Conservation (phyloP, 352 stramenopile genomes). For the Phytophthora sp. region DNA sequence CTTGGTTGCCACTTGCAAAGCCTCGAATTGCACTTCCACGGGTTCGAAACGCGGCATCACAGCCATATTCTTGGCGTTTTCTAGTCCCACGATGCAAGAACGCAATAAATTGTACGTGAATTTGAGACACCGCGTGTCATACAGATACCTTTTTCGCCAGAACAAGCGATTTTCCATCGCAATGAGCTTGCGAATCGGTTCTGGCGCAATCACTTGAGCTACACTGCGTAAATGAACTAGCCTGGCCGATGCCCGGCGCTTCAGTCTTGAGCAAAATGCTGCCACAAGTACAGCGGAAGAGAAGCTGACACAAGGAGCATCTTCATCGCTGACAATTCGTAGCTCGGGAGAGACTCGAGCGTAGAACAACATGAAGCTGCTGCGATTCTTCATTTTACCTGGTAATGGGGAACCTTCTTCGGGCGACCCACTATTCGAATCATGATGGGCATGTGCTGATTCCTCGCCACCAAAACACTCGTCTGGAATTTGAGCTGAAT, state of each 20-base stretch:
- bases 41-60: slow-evolving; percentile 64
- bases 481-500: slow-evolving; percentile 65
- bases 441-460: slow-evolving; percentile 25
- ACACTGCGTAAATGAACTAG: slow-evolving; percentile 57
- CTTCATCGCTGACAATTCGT: slow-evolving; percentile 20
- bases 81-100: slow-evolving; percentile 55
- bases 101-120: slow-evolving; percentile 86
- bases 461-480: slow-evolving; percentile 80
- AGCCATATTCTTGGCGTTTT: slow-evolving; percentile 47
- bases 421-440: slow-evolving; percentile 24
- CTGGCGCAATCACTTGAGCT: slow-evolving; percentile 61
- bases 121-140: slow-evolving; percentile 69
- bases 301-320: slow-evolving; percentile 35
- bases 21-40: slow-evolving; percentile 68
- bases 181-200: slow-evolving; percentile 79
- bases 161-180: slow-evolving; percentile 85
- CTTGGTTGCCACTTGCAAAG: slow-evolving; percentile 79
- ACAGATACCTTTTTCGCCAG: slow-evolving; percentile 88
- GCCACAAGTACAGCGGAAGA: slow-evolving; percentile 37
- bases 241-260: slow-evolving; percentile 33
- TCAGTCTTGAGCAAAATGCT: slow-evolving; percentile 51
- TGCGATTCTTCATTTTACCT: slow-evolving; percentile 78
- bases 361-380: slow-evolving; percentile 91
- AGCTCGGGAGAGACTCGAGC: slow-evolving; percentile 60
- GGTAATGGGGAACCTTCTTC: slow-evolving; percentile 28